Percentiles rank a stretch among this genome's conserved stretches.
Evolutionary conservation across 164 flowering plant species (phyloP).

Genomic region (Nymphaea thermarum): DNA sequence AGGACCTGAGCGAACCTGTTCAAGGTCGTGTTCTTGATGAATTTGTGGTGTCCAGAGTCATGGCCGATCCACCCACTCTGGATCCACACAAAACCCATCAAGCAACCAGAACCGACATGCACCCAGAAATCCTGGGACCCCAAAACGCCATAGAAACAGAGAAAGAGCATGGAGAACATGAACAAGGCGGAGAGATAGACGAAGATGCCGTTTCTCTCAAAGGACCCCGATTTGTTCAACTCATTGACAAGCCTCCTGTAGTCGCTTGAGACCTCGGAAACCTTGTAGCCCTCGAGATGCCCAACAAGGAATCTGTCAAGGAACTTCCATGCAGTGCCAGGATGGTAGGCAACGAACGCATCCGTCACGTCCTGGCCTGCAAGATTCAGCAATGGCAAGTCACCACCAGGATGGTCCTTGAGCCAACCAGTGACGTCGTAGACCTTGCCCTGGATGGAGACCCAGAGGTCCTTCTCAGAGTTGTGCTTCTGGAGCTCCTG

Average conservation of each 20-base stretch:
- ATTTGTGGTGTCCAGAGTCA: conserved; percentile 52
- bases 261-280: conserved; percentile 63
- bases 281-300: conserved; percentile 33
- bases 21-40: conserved; percentile 21
- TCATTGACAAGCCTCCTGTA: conserved; percentile 43
- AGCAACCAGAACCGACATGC: conserved; percentile 28
- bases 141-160: conserved; percentile 31
- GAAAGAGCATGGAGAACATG: conserved; percentile 14
- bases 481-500: conserved; percentile 50
- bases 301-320: conserved; percentile 55
- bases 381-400: conserved; percentile 36
- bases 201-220: conserved; percentile 51
- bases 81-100: conserved; percentile 49
- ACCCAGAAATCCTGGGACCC: conserved; percentile 13
- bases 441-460: conserved; percentile 75
- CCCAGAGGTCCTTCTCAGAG: conserved; percentile 68
- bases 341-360: conserved; percentile 71
- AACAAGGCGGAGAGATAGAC: conserved; percentile 10
- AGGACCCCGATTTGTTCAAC: conserved; percentile 43
- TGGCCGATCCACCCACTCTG: conserved; percentile 52
- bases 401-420: conserved; percentile 74
- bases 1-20: conserved; percentile 33
- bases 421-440: conserved; percentile 69
- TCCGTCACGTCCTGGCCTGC: conserved; percentile 80
- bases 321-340: conserved; percentile 59